phyloP scores from a whole-genome alignment of 495 filamentous ascomycete species.

The Aspergillus ellipticus region DNA sequence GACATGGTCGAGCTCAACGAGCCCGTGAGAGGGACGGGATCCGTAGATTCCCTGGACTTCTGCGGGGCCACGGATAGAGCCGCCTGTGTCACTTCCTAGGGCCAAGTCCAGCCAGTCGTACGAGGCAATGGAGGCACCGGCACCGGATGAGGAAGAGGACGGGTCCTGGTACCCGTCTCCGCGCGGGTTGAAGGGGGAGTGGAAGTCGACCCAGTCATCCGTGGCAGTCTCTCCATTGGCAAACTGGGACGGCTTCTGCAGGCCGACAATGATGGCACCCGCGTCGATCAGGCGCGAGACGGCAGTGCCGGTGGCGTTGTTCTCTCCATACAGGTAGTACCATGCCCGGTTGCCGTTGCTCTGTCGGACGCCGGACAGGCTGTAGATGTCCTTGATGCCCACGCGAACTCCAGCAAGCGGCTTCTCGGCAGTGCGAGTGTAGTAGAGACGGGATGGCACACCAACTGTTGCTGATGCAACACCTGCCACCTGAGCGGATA shows the following conservation, averaged over 20 bases:
- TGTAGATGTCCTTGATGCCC: constrained; percentile 32
- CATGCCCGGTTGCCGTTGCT: constrained; percentile 28
- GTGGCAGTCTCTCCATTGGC: constrained; percentile 22
- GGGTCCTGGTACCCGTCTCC: constrained; percentile 42
- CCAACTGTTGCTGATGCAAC: constrained; percentile 17
- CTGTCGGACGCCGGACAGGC: constrained; percentile 26
- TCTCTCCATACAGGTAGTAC: constrained; percentile 19
- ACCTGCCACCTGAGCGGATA: constrained; percentile 6
- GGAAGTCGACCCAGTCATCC: constrained; percentile 27
- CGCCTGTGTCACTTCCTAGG: constrained; percentile 46
- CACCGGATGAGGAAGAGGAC: constrained; percentile 29
- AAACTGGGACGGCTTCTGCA: constrained; percentile 36
- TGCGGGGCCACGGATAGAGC: constrained; percentile 33
- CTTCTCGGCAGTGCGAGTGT: constrained; percentile 12
- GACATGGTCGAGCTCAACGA: constrained; percentile 26
- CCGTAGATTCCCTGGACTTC: constrained; percentile 34
- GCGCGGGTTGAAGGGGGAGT: constrained; percentile 40
- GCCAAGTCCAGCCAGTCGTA: constrained; percentile 43
- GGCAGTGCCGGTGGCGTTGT: constrained; percentile 16
- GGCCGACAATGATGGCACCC: constrained; percentile 35
- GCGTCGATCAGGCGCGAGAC: constrained; percentile 25
- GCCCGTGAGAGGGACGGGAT: constrained; percentile 23
- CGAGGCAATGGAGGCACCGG: constrained; percentile 30
- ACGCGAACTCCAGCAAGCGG: constrained; percentile 27
- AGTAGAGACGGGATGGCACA: constrained; percentile 46